Base-by-base conservation (phyloP, 2,329 filamentous ascomycete genomes). In the Rhinocladiella mackenziei region DNA sequence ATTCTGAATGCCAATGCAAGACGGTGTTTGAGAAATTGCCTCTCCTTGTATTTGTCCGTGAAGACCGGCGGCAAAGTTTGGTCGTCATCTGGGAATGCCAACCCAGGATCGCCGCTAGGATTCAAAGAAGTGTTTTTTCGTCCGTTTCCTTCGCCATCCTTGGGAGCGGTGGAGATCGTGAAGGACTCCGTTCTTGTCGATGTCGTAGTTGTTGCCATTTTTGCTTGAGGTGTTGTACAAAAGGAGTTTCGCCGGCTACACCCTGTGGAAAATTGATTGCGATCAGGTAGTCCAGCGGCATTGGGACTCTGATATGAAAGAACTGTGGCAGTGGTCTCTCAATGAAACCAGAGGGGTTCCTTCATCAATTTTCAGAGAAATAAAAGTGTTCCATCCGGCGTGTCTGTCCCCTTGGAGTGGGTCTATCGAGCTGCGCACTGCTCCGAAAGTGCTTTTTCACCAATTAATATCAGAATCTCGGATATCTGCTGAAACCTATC, bases 1-100 rank as follows among this genome's bases (percentile, higher is more conserved):
- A 73, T 65, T 15, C 71, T 65, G 56, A 73, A 74, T 2, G 65
- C 71, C 11, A 70, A 58, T 4, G 67, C 67, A 5, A 74, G 61
- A 22, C 69, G 61, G 26, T 65, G 62, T 55, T 73, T 74, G 29
- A 72, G 59, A 45, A 70, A 69, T 33, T 66, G 60, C 20, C 69
- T 61, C 44, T 70, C 62, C 28, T 67, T 53, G 2, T 56, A 51
- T 34, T 53, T 56, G 53, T 59, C 54, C n/a, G 2, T 4, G 30
- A 42, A 42, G 7, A 26, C 23, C 7, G 23, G 23, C 11, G 23
- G 23, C 7, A 26, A 11, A 7, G 23, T 26, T 11, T 26, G 23
- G 23, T 26, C 23, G 23, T 26, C 23, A 26, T 26, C 23, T 26
- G 23, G 23, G 11, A 26, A 26, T 7, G 23, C 23, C 11, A 26